phyloP scores from a whole-genome alignment of 169 alveolate species.

The Plasmodium knowlesi region DNA sequence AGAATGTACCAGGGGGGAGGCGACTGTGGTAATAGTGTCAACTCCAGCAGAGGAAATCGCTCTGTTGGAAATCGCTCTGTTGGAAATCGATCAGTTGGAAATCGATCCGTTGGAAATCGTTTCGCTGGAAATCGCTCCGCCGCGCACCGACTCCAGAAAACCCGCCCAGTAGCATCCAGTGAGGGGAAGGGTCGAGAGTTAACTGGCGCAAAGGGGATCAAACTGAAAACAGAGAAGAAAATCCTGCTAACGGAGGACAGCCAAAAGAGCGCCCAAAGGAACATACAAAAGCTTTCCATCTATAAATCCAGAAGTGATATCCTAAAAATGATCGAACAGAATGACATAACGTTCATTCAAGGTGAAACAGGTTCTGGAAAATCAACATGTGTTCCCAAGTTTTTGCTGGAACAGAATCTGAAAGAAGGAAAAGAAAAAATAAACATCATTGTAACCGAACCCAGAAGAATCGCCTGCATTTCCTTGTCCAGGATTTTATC shows the following conservation, averaged over 20 bases:
- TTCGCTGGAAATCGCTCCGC: neutral
- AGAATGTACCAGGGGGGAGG: neutral
- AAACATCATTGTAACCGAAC: constrained; percentile 86
- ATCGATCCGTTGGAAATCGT: neutral
- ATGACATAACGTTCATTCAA: constrained; percentile 89
- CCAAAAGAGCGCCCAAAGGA: constrained; percentile 20
- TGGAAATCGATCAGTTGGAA: neutral
- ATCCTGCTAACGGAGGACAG: constrained; percentile 29
- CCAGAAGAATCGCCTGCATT: constrained; percentile 91
- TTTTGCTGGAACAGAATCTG: constrained; percentile 47
- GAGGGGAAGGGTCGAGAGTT: neutral
- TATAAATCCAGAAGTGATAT: constrained; percentile 28
- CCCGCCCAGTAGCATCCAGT: neutral
- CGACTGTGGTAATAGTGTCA: neutral
- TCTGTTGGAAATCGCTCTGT: neutral
- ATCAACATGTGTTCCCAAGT: constrained; percentile 77
- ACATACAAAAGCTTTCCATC: constrained; percentile 21
- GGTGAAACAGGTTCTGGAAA: constrained; percentile 96
- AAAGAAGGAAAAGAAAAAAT: constrained; percentile 42
- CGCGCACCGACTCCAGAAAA: neutral
- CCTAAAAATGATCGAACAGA: constrained; percentile 79
- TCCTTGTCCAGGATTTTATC: constrained; percentile 87
- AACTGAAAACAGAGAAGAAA: neutral
- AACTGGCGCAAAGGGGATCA: neutral
- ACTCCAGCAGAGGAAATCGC: neutral